Percentiles rank a stretch among this genome's conserved stretches.
These are phyloP conservation scores for Candolleomyces aberdarensis DNA, from an alignment of 768 basidiomycete species.

Conservation along the genomic window DNA sequence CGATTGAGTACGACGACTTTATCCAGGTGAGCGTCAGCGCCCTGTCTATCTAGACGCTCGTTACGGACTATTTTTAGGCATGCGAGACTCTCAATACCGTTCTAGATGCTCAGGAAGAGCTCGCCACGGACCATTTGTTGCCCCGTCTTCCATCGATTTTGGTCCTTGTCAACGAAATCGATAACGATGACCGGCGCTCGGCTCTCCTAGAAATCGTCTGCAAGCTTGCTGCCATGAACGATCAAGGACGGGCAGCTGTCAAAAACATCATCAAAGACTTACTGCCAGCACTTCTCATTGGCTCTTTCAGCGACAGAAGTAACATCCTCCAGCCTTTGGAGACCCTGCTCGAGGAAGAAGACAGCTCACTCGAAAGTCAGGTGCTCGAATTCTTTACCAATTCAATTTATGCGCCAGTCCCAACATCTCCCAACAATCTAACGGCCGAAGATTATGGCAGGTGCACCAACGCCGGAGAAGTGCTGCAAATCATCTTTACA, in stretches of 20 bases:
- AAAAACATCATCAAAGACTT: background rate
- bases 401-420: background rate
- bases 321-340: background rate
- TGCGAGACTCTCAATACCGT: no score
- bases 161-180: background rate
- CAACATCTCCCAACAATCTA: background rate
- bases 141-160: background rate
- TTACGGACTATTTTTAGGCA: no score
- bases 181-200: background rate
- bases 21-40: no score
- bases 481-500: background rate
- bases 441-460: background rate
- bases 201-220: background rate
- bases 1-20: no score
- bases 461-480: background rate
- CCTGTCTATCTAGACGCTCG: no score
- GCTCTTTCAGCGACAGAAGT: background rate
- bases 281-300: background rate
- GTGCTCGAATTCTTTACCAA: background rate
- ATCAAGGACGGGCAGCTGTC: background rate
- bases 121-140: no score
- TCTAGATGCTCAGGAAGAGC: no score
- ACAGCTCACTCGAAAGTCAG: background rate
- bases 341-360: background rate
- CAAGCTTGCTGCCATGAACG: background rate